Evolutionary conservation across 257 asterid species (phyloP).

Genomic region (Petrea volubilis): DNA sequence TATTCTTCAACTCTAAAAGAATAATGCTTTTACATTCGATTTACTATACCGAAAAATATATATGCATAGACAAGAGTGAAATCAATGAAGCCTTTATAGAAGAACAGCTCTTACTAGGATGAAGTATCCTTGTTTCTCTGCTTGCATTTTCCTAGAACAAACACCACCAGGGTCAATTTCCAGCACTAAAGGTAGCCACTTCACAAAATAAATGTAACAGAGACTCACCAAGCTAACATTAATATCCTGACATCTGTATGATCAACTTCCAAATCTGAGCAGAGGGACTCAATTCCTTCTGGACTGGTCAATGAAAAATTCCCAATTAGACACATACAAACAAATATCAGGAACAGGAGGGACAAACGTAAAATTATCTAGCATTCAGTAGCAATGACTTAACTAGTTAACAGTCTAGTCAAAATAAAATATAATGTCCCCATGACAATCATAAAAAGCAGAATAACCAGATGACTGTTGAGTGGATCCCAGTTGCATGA

Average conservation of each 20-base stretch:
- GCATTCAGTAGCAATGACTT: neutral
- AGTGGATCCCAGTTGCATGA: neutral
- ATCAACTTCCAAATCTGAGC: slow-evolving; percentile 76
- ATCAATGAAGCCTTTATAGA: neutral
- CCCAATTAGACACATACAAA: slow-evolving; percentile 5
- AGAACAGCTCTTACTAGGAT: slow-evolving; percentile 57
- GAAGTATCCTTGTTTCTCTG: slow-evolving; percentile 92
- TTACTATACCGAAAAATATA: neutral
- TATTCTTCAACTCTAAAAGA: neutral
- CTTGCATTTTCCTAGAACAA: slow-evolving; percentile 77
- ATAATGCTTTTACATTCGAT: neutral
- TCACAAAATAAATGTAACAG: slow-evolving; percentile 10
- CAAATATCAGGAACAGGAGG: slow-evolving; percentile 11
- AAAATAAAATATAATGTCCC: neutral
- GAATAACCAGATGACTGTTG: neutral
- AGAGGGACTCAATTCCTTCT: slow-evolving; percentile 84
- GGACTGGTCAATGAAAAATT: slow-evolving; percentile 55
- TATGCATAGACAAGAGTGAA: no score
- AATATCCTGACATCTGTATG: slow-evolving; percentile 81
- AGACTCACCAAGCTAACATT: slow-evolving; percentile 87
- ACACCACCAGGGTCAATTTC: slow-evolving; percentile 27
- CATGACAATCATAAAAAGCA: neutral
- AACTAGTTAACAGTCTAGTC: neutral
- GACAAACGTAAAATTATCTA: neutral
- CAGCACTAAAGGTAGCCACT: neutral